Evolutionary conservation across 1,284 basidiomycete genomes (phyloP).

Genomic region (Trichosporon coremiiforme): DNA sequence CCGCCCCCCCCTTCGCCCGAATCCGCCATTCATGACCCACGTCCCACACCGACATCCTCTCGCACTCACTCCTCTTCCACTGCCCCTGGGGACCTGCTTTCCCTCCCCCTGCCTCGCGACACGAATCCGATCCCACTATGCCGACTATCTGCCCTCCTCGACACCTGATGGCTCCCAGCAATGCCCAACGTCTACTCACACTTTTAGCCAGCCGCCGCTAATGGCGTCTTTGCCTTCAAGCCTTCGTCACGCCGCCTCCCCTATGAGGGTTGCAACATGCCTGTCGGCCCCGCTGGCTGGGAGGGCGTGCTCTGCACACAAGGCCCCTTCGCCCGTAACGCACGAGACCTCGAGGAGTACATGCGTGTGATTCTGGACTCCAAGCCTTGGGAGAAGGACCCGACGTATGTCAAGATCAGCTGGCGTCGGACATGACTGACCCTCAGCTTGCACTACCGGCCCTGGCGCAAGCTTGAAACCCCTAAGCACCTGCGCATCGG

Average conservation of each 20-base stretch:
- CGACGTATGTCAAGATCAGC: constrained; percentile 30
- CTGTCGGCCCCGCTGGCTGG: constrained; percentile 33
- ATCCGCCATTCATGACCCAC: background rate
- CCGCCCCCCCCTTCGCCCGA: too few species aligned
- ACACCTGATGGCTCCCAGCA: background rate
- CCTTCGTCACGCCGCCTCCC: constrained; percentile 48
- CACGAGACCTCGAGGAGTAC: constrained; percentile 51
- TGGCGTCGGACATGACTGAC: constrained; percentile 34
- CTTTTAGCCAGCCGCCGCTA: constrained; percentile 38
- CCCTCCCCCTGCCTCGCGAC: background rate
- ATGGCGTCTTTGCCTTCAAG: constrained; percentile 52
- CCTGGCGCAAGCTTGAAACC: background rate
- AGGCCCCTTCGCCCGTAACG: constrained; percentile 50
- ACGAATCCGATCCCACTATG: background rate
- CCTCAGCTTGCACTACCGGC: background rate
- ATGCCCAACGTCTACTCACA: background rate
- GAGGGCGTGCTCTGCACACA: constrained; percentile 46
- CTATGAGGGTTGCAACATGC: constrained; percentile 41
- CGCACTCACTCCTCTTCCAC: background rate
- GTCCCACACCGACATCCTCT: too few species aligned
- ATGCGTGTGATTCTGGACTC: constrained; percentile 42
- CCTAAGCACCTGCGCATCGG: constrained; percentile 44
- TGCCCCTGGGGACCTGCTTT: too few species aligned
- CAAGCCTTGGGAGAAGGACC: constrained; percentile 50
- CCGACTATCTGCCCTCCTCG: background rate